Evolutionary conservation across 2,329 filamentous ascomycete genomes (phyloP), one percentile per base, ranked within the genome.

Genomic region (Sporothrix mexicana): DNA sequence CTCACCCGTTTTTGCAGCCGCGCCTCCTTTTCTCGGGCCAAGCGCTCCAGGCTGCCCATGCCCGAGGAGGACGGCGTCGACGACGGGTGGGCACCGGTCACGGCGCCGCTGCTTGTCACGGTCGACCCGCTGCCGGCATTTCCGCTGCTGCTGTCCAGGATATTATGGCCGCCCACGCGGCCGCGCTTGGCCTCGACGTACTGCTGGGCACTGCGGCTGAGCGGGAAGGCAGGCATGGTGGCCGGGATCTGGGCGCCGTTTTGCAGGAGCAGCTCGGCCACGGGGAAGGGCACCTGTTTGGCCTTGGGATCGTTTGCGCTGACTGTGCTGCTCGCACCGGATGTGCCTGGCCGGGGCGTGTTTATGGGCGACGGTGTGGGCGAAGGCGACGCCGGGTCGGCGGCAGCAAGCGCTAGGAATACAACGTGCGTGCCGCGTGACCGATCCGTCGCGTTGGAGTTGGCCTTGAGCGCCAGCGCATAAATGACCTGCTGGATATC

Each of bases 401-500:
- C 95, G 5, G 95, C 94, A 25, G 94, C 94, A 30, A 99, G 88
- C 17, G 97, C 97, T 57, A 99, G 86, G 84, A 95, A 98, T 17
- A 98, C 88, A 0, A 93, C 91, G 80, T 97, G 95, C 0, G 95
- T 98, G 57, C 92, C 93, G 71, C 96, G 89, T 53, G 94, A 96
- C 75, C 91, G 93, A 80, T 99, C 96, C 5, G 90, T 85, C 2
- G 91, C 88, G 78, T 99, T 99, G 15, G 95, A 93, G 78, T 95
- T 97, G 15, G 93, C 96, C 74, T 88, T 88, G 45, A 98, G 86
- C 1, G 96, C 94, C 64, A 99, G 86, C 3, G 93, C 95, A 78
- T 98, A 97, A 36, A 99, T 88, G 30, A 98, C 94, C 75, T 94
- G 93, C 79, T 96, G 93, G 72, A 99, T 93, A 79, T 99, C 95